Evolutionary conservation across 192 early-diverging fungal genomes (phyloP), one percentile per base, ranked within the genome.

Genomic region (Backusella tuberculispora): DNA sequence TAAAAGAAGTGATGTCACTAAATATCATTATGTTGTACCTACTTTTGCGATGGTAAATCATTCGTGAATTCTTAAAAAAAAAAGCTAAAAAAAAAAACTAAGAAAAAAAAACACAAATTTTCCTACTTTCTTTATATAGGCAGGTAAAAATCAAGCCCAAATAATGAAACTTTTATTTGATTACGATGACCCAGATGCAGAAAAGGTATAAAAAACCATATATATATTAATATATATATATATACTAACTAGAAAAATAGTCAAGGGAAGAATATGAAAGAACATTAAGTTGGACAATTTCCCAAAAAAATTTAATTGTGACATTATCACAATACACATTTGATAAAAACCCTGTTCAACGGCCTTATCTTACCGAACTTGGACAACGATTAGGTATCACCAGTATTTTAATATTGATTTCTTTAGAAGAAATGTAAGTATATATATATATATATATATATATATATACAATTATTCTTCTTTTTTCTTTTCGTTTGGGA

Each of bases 221-320:
- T 64, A 64, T 24, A 64, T 17, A 26, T 64, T n/a, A n/a, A 64
- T 24, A 64, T 17, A 26, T 64, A 13, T 6, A 26, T 64, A 64
- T 24, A 64, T 17, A 26, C 34, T 26, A n/a, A 44, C n/a, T 15
- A 21, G n/a, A 14, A 5, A 69, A 14, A 26, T 24, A 69, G 66
- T 6, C 66, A 43, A 69, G 45, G 42, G 66, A 45, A 69, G 66
- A 46, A 43, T 45, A 45, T 24, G 66, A 69, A 69, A 69, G 66
- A 69, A 69, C 66, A 12, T 24, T 69, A 2, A 41, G 41, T 45
- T 69, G 66, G 66, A 24, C 2, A 10, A 69, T 69, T 21, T 9
- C 41, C 9, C 12, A 24, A 4, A 69, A 69, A 12, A 44, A 41
- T 26, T 45, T 21, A 9, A 17, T 69, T 69, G 42, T 69, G 5